A percentile compares a stretch with the other conserved stretches of the same genome.
These are phyloP conservation scores for Talaromyces albobiverticillius DNA, from an alignment of 2,329 filamentous ascomycete genomes.

Conservation along the genomic window DNA sequence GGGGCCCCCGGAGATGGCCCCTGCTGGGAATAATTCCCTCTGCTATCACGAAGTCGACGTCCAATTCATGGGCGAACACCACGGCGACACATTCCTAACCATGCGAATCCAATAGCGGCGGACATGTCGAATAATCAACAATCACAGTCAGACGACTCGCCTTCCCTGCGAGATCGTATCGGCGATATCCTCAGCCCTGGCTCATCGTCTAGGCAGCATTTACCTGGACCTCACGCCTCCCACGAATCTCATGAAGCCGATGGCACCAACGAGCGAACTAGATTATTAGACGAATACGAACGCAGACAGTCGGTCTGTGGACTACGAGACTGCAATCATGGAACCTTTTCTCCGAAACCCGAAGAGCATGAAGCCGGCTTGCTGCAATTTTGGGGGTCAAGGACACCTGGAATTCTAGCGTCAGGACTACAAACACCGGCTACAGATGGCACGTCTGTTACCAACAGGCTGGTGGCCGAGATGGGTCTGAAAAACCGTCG, in stretches of 20 bases:
- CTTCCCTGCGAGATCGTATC: slow-evolving; percentile 26
- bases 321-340: slow-evolving; percentile 61
- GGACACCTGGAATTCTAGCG: slow-evolving; percentile 18
- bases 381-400: slow-evolving; percentile 20
- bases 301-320: slow-evolving; percentile 36
- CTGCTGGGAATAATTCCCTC: background rate
- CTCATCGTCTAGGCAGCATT: slow-evolving; percentile 10
- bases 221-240: slow-evolving; percentile 10
- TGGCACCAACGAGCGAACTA: slow-evolving; percentile 28
- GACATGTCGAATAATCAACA: slow-evolving; percentile 9
- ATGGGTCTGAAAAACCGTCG: slow-evolving; percentile 72
- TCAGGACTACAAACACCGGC: slow-evolving; percentile 36
- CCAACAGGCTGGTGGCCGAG: slow-evolving; percentile 66
- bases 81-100: background rate
- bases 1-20: background rate
- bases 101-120: slow-evolving; percentile 3
- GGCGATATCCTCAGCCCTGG: slow-evolving; percentile 28
- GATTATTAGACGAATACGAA: slow-evolving; percentile 39
- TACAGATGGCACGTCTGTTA: slow-evolving; percentile 67
- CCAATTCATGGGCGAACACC: background rate
- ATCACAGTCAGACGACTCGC: slow-evolving; percentile 7
- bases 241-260: background rate
- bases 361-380: slow-evolving; percentile 44
- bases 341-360: slow-evolving; percentile 71
- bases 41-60: background rate